Percentiles rank a stretch among this genome's conserved stretches.
phyloP scores from a whole-genome alignment of 208 protist species.

The Spongospora subterranea region DNA sequence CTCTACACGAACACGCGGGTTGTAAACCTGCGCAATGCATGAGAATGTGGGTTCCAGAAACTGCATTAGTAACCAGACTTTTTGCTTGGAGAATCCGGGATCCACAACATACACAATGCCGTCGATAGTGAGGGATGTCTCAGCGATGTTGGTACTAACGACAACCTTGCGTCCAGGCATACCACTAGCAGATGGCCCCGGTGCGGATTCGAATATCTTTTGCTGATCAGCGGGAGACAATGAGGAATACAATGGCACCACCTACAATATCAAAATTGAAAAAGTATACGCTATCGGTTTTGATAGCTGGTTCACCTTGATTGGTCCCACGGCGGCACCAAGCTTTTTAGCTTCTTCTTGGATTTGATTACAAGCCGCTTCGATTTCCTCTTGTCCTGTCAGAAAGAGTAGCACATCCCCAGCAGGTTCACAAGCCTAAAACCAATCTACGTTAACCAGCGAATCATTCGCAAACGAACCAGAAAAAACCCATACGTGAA shows the following conservation, averaged over 20 bases:
- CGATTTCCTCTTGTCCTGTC: constrained; percentile 93
- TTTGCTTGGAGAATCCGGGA: constrained; percentile 98
- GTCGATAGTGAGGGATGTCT: constrained; percentile 99
- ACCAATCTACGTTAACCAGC: background rate
- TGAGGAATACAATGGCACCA: constrained; percentile 83
- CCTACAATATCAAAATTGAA: no score
- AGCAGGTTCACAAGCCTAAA: constrained; percentile 69
- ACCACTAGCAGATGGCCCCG: constrained; percentile 68
- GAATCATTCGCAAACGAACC: no score
- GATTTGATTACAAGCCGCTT: constrained; percentile 79
- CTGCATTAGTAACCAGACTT: constrained; percentile 77
- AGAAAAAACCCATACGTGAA: constrained; percentile 72
- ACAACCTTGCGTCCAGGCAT: constrained; percentile 81
- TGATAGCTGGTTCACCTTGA: no score
- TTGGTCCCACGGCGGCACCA: constrained; percentile 41
- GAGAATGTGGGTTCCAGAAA: background rate
- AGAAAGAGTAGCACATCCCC: constrained; percentile 98
- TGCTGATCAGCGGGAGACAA: constrained; percentile 80
- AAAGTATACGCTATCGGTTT: background rate
- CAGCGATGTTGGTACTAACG: constrained; percentile 98
- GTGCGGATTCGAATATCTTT: constrained; percentile 82
- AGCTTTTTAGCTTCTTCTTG: constrained; percentile 57
- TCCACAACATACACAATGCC: constrained; percentile 99
- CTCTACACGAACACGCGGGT: constrained; percentile 91
- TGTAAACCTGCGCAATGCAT: constrained; percentile 73